Evolutionary conservation across 164 flowering plant genomes (phyloP).

Genomic region (Umbilicus rupestris): DNA sequence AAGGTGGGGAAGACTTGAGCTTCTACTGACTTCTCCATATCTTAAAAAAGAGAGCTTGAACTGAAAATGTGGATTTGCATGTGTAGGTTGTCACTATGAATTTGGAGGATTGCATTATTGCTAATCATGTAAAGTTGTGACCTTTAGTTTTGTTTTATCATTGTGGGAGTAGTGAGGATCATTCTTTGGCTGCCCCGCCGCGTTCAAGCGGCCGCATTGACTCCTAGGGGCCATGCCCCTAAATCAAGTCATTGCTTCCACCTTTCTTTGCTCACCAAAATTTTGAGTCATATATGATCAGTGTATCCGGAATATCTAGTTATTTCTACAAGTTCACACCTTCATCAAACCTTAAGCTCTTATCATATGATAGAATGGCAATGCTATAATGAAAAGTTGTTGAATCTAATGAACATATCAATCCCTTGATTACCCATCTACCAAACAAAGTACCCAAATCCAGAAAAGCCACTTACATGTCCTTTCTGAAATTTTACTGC

Average conservation of each 20-base stretch:
- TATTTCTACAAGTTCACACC: too few species aligned
- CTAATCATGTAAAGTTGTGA: slow-evolving; percentile 7
- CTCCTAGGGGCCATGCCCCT: background rate
- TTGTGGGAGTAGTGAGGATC: background rate
- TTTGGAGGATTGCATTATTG: slow-evolving; percentile 3
- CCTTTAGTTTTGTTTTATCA: slow-evolving; percentile 1
- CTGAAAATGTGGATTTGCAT: background rate
- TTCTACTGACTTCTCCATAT: background rate
- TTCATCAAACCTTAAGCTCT: too few species aligned
- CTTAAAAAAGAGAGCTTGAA: background rate
- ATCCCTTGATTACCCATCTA: background rate
- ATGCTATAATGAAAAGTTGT: background rate
- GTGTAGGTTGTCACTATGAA: background rate
- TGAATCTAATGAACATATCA: background rate
- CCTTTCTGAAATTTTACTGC: background rate
- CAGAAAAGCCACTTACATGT: background rate
- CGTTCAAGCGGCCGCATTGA: slow-evolving; percentile 2
- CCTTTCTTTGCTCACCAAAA: too few species aligned
- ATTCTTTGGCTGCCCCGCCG: background rate
- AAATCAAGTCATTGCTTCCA: background rate
- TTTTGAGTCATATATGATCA: too few species aligned
- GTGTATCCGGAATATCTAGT: too few species aligned
- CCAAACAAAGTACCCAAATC: background rate
- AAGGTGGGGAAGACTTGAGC: background rate
- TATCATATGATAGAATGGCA: background rate